Percentiles rank a stretch among this genome's conserved stretches.
phyloP scores from a whole-genome alignment of 2,329 filamentous ascomycete genomes.

The Geosmithia putterillii region DNA sequence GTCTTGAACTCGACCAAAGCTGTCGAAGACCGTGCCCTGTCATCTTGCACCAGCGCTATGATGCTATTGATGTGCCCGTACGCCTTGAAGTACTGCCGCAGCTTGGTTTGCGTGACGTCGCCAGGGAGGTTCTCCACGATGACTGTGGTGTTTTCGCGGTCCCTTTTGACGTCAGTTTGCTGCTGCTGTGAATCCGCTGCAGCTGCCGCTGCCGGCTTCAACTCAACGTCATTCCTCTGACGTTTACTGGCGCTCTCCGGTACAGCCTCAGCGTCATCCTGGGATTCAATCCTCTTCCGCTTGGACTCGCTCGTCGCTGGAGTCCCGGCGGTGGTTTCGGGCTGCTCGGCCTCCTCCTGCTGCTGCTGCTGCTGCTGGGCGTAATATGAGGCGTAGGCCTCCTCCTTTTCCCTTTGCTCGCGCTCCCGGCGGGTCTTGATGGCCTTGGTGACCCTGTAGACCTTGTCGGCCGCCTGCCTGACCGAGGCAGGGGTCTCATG shows the following conservation, averaged over 20 bases:
- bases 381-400: slow-evolving; percentile 31
- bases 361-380: slow-evolving; percentile 11
- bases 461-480: slow-evolving; percentile 59
- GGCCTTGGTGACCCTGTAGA: slow-evolving; percentile 54
- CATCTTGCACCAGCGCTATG: slow-evolving; percentile 48
- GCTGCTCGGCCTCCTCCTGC: slow-evolving; percentile 9
- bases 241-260: slow-evolving; percentile 53
- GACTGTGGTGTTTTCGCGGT: slow-evolving; percentile 82
- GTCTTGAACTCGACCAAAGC: slow-evolving; percentile 79
- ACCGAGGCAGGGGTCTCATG: slow-evolving; percentile 72
- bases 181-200: slow-evolving; percentile 9
- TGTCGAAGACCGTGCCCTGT: slow-evolving; percentile 46
- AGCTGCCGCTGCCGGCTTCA: slow-evolving; percentile 2
- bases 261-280: slow-evolving; percentile 25
- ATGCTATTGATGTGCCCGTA: slow-evolving; percentile 77
- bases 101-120: slow-evolving; percentile 55
- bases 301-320: slow-evolving; percentile 32
- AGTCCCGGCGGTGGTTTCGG: slow-evolving; percentile 2
- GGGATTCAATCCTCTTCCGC: slow-evolving; percentile 56
- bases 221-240: slow-evolving; percentile 33
- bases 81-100: slow-evolving; percentile 84
- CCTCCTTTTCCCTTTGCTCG: slow-evolving; percentile 50
- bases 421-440: slow-evolving; percentile 52
- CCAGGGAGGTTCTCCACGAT: slow-evolving; percentile 66
- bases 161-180: slow-evolving; percentile 46